These are phyloP conservation scores for Wickerhamiella shivajii DNA, from an alignment of 805 yeast species.

Conservation along the genomic window DNA sequence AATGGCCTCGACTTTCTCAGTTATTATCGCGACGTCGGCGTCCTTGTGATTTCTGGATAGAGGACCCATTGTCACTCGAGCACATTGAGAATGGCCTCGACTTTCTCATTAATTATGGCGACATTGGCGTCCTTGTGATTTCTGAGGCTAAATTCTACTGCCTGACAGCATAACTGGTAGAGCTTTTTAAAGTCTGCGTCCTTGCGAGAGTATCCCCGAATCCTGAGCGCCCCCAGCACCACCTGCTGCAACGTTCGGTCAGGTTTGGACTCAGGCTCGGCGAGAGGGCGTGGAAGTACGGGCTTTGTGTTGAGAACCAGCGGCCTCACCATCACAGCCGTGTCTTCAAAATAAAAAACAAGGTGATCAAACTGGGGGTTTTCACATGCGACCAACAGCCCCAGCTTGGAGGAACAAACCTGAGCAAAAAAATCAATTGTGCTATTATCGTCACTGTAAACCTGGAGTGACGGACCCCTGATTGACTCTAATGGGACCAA, in stretches of 20 bases:
- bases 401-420: conserved; percentile 9
- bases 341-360: conserved; percentile 10
- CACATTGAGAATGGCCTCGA: conserved; percentile 1
- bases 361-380: conserved; percentile 10
- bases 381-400: conserved; percentile 4
- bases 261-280: neutral
- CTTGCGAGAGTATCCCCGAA: conserved; percentile 22
- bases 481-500: conserved; percentile 14
- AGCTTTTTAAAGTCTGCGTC: conserved; percentile 20
- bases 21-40: conserved; percentile 10
- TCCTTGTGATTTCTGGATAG: no score
- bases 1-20: conserved; percentile 17
- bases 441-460: conserved; percentile 9
- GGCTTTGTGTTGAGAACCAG: conserved; percentile 2
- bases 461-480: conserved; percentile 13
- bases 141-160: conserved; percentile 21
- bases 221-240: conserved; percentile 24
- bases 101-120: conserved; percentile 1
- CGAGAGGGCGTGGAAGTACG: neutral
- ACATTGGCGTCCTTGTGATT: conserved; percentile 4
- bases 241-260: conserved; percentile 18
- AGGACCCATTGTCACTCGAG: conserved; percentile 1
- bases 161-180: conserved; percentile 19
- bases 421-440: conserved; percentile 12
- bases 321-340: conserved; percentile 12